Conservation (phyloP, 148 eudicot genomes). For the Tetragonia tetragonoides region DNA sequence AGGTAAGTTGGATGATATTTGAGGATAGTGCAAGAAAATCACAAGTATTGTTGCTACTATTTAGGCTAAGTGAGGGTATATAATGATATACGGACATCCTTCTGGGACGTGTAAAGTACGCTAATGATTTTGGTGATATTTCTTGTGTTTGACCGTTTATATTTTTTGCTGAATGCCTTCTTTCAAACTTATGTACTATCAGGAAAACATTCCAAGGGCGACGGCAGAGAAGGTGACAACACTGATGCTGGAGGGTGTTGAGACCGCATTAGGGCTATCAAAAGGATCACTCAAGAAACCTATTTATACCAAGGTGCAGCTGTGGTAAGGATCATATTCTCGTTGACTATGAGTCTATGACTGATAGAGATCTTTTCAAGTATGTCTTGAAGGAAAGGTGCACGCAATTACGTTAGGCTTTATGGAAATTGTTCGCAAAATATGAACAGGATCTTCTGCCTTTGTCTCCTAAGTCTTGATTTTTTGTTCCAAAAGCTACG, state of each 20-base stretch:
- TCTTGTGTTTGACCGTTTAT: not conserved
- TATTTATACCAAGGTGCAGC: conserved; percentile 64
- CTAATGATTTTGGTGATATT: not conserved
- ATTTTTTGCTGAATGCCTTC: not conserved
- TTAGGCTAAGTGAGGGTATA: too few species aligned
- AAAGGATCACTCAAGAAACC: conserved; percentile 67
- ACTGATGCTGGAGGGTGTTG: conserved; percentile 82
- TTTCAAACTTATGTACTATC: conserved; percentile 15
- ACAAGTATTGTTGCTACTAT: too few species aligned
- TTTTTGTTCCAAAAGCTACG: not conserved
- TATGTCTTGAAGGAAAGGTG: not conserved
- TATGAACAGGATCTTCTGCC: not conserved
- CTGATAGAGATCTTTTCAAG: not conserved
- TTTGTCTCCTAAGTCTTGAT: not conserved
- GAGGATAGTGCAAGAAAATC: not conserved
- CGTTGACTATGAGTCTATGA: not conserved
- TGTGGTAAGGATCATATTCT: conserved; percentile 57
- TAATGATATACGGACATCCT: not conserved
- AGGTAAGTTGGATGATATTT: not conserved
- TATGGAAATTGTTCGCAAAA: not conserved
- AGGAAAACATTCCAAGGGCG: conserved; percentile 83
- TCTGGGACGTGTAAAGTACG: not conserved
- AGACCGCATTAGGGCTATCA: conserved; percentile 68
- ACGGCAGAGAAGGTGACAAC: conserved; percentile 84
- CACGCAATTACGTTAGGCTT: not conserved